Conservation (phyloP, 2,329 filamentous ascomycete species). For the Capronia epimyces region DNA sequence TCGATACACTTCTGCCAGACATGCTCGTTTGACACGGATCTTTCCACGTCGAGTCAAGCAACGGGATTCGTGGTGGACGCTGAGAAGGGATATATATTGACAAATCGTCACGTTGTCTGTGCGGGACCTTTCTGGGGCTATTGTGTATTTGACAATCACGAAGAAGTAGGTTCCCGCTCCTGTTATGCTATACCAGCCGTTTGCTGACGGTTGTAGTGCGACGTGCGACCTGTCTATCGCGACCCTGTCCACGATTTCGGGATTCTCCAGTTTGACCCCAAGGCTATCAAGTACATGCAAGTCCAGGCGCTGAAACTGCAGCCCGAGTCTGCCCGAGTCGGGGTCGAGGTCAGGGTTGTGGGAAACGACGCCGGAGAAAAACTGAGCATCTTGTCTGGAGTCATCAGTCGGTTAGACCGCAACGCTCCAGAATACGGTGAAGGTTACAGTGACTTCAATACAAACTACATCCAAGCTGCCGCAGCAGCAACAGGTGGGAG, state of each 20-base stretch:
- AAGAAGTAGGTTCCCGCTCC: slow-evolving; percentile 52
- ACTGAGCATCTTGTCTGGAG: slow-evolving; percentile 92
- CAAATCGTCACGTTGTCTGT: slow-evolving; percentile 88
- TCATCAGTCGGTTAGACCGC: slow-evolving; percentile 90
- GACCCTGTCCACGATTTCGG: slow-evolving; percentile 98
- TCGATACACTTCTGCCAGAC: slow-evolving; percentile 99
- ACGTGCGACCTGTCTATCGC: slow-evolving; percentile 93
- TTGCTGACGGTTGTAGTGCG: slow-evolving; percentile 54
- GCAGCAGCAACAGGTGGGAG: slow-evolving; percentile 94
- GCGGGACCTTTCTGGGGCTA: slow-evolving; percentile 97
- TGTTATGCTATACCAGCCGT: slow-evolving; percentile 3
- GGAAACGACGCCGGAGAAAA: slow-evolving; percentile 99
- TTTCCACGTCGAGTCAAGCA: slow-evolving; percentile 87
- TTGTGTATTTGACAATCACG: slow-evolving; percentile 97
- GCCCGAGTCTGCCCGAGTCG: slow-evolving; percentile 80
- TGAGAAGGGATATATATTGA: slow-evolving; percentile 81
- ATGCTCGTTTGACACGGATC: slow-evolving; percentile 95
- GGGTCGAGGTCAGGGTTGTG: slow-evolving; percentile 90
- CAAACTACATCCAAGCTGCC: slow-evolving; percentile 94
- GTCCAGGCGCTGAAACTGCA: slow-evolving; percentile 72
- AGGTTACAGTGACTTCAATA: slow-evolving; percentile 96
- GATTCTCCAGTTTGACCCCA: slow-evolving; percentile 91
- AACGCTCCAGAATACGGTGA: slow-evolving; percentile 98
- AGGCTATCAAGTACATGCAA: slow-evolving; percentile 95
- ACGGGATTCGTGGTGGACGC: slow-evolving; percentile 98